Percentiles rank a stretch among this genome's conserved stretches.
Conservation (phyloP, 768 basidiomycete genomes). For the Xerocomellus dryophilus region DNA sequence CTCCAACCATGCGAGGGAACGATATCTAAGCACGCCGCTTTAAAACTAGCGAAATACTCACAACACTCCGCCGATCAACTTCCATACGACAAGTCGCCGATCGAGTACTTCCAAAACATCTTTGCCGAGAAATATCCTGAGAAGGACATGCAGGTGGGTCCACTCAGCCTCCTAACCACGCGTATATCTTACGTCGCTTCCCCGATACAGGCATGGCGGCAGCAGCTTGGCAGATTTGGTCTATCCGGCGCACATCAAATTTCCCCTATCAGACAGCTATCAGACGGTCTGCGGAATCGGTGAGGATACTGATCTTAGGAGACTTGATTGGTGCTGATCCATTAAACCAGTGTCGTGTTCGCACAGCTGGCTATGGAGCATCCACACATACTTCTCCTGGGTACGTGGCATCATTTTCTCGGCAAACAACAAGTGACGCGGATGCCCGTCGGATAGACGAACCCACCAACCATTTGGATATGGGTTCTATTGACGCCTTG, state of each 20-base stretch:
- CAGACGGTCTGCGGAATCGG: conserved; percentile 96
- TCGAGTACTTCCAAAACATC: conserved; percentile 88
- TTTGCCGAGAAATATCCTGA: conserved; percentile 88
- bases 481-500: conserved; percentile 96
- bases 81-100: conserved; percentile 84
- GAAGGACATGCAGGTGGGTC: conserved; percentile 70
- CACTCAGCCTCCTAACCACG: conserved; percentile 4
- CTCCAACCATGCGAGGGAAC: conserved; percentile 84
- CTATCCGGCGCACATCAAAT: conserved; percentile 93
- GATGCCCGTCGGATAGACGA: conserved; percentile 53
- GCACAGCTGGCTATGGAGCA: conserved; percentile 97
- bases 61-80: conserved; percentile 99
- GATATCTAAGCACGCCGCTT: conserved; percentile 79
- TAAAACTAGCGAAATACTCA: conserved; percentile 98
- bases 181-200: conserved; percentile 9
- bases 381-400: conserved; percentile 88
- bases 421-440: conserved; percentile 4
- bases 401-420: conserved; percentile 38
- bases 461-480: conserved; percentile 96
- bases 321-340: conserved; percentile 12
- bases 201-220: conserved; percentile 75
- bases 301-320: conserved; percentile 35
- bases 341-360: conserved; percentile 75
- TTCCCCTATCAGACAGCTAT: conserved; percentile 88
- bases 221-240: conserved; percentile 94